phyloP scores from a whole-genome alignment of 1,284 basidiomycete species.

The Cutaneotrichosporon sp. region DNA sequence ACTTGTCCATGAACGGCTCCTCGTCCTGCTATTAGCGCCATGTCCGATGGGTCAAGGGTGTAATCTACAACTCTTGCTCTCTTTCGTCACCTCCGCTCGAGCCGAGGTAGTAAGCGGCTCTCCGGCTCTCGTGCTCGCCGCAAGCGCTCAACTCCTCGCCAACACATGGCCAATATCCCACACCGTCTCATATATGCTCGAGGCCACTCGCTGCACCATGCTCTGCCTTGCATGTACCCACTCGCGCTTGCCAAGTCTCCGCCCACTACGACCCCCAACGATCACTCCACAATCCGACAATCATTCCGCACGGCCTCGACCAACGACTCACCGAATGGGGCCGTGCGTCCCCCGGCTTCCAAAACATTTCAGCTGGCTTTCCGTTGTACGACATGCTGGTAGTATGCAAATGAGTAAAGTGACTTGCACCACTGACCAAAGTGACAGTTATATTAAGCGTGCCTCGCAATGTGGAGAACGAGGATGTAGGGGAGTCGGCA shows the following conservation, averaged over 20 bases:
- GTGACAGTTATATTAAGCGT: background rate
- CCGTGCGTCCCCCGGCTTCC: conserved; percentile 24
- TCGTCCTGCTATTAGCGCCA: conserved; percentile 22
- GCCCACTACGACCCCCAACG: background rate
- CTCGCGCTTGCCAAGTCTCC: no score
- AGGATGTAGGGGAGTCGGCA: background rate
- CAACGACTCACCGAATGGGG: conserved; percentile 22
- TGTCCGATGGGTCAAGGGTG: background rate
- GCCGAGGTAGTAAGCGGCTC: background rate
- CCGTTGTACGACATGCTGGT: conserved; percentile 12
- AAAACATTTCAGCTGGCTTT: conserved; percentile 21
- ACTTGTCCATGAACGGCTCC: conserved; percentile 21
- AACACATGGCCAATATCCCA: background rate
- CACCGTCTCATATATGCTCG: background rate
- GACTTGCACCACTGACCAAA: no score
- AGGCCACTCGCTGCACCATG: background rate
- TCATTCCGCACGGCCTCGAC: background rate
- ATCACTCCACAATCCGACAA: background rate
- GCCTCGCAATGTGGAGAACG: background rate
- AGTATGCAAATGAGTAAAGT: background rate
- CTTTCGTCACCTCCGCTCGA: no score
- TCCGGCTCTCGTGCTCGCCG: no score
- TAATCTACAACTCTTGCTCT: background rate
- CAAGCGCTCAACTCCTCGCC: background rate
- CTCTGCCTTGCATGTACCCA: no score